A percentile compares a stretch with the other conserved stretches of the same genome.
Conservation (phyloP, 2,329 filamentous ascomycete species). For the Ceratocystis huliohia region DNA sequence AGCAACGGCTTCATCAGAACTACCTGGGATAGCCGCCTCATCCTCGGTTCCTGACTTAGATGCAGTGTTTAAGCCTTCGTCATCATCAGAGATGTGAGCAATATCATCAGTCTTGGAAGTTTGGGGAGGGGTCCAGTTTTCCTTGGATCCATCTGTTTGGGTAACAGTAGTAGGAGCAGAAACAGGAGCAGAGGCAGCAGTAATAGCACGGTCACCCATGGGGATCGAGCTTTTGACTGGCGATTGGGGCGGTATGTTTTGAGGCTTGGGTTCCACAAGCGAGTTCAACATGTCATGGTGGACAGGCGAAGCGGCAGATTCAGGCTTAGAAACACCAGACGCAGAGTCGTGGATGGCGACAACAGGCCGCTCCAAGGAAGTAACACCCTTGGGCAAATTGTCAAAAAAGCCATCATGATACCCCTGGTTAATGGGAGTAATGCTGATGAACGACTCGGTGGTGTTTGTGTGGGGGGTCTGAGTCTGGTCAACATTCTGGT, state of each 20-base stretch:
- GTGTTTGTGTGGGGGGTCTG: slow-evolving; percentile 20
- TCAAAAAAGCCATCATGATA: slow-evolving; percentile 9
- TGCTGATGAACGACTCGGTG: slow-evolving; percentile 17
- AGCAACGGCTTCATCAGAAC: slow-evolving; percentile 35
- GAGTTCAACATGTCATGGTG: slow-evolving; percentile 12
- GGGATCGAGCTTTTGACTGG: neutral
- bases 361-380: slow-evolving; percentile 10
- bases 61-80: slow-evolving; percentile 22
- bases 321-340: slow-evolving; percentile 8
- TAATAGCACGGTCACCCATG: slow-evolving; percentile 11
- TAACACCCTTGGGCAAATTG: slow-evolving; percentile 7
- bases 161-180: neutral
- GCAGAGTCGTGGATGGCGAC: neutral
- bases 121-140: neutral
- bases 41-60: slow-evolving; percentile 18
- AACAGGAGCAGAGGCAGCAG: neutral
- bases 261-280: slow-evolving; percentile 21
- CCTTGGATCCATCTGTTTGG: slow-evolving; percentile 7
- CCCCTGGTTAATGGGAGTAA: slow-evolving; percentile 20
- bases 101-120: neutral
- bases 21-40: neutral
- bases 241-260: slow-evolving; percentile 11
- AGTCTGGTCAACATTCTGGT: slow-evolving; percentile 31
- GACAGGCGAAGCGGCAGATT: slow-evolving; percentile 3
- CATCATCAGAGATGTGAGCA: slow-evolving; percentile 11